Base-by-base conservation (phyloP, 169 alveolate genomes). In the Theileria annulata region DNA sequence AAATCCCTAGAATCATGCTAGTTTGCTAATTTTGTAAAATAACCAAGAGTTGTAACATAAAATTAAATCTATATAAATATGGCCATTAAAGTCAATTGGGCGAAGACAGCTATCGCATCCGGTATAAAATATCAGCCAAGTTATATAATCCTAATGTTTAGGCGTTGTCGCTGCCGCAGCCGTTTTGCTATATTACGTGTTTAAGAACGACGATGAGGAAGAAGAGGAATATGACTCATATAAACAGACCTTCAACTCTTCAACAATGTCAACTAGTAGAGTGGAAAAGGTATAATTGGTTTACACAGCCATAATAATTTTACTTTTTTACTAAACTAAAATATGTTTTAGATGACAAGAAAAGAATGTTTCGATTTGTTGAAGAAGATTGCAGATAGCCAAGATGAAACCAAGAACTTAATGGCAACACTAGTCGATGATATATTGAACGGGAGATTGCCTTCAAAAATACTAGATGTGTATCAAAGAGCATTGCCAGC, bases 361-460 rank as follows among this genome's bases (percentile, higher is more conserved):
- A 83, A 67, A 37, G 94, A 85, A 56, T 77, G 81, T 25, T 72
- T 89, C 12, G 90, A 89, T 19, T 80, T 89, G 59, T 72, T 89
- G 42, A 77, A 80, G 31, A 87, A 82, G 71, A 89, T 89, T 85
- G 77, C 85, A 28, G 85, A 68, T 47, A 67, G 86, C 35, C 96
- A 92, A 66, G 89, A 92, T 31, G 80, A 83, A 64, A 81, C 91
- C 35, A 92, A 91, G 84, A 78, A 76, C 35, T 64, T 92, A 27
- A 87, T 92, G 77, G 69, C 75, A 49, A 56, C 62, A 12, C 60
- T 92, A 47, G 87, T 86, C 42, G 77, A 60, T 35, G 91, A 76
- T 12, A 60, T 89, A 68, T 79, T 86, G 30, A 68, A 59, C 19
- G 71, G 66, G 58, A 74, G 72, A 49, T 82, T 79, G 60, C 56